Conservation (phyloP, 495 filamentous ascomycete species). For the Parmelia sp. region DNA sequence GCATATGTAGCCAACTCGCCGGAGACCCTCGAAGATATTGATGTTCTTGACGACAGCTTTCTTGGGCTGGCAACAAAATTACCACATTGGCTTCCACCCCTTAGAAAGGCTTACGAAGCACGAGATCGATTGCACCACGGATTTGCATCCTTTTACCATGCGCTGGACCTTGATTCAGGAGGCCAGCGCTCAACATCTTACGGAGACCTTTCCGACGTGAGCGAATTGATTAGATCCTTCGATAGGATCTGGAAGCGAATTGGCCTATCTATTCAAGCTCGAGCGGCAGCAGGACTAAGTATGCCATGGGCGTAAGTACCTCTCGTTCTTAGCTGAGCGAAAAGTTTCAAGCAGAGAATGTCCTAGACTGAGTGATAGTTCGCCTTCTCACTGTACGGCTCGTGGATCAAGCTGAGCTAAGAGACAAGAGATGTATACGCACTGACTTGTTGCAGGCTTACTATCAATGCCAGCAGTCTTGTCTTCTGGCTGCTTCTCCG, state of each 20-base stretch:
- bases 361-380: no score
- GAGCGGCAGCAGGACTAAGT: background rate
- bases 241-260: background rate
- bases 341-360: no score
- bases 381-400: no score
- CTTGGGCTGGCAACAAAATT: background rate
- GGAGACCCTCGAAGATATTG: background rate
- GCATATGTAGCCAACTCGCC: background rate
- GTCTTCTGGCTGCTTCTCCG: background rate
- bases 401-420: no score
- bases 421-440: no score
- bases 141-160: background rate
- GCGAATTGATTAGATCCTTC: background rate
- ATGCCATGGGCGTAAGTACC: background rate
- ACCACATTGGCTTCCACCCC: background rate
- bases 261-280: background rate
- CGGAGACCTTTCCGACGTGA: background rate
- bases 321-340: no score
- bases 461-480: background rate
- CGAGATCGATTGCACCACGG: background rate
- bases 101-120: background rate
- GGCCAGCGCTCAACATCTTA: background rate
- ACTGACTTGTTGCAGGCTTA: no score
- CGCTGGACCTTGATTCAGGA: background rate
- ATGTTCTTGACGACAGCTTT: background rate